phyloP scores from a whole-genome alignment of 2,329 filamentous ascomycete species.

The Phyllachora maydis region DNA sequence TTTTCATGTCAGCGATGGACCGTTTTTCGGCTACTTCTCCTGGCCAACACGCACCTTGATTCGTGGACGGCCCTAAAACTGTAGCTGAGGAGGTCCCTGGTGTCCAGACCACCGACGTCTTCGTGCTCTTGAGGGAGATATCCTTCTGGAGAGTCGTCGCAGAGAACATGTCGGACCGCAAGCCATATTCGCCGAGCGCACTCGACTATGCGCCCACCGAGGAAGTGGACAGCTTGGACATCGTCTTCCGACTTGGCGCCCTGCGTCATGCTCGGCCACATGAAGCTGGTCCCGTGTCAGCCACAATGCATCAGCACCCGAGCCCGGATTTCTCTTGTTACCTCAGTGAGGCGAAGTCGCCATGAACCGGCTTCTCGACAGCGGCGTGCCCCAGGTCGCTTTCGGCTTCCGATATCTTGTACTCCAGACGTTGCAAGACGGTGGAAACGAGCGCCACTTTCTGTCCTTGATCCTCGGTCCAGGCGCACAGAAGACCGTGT shows the following conservation, averaged over 20 bases:
- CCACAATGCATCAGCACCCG: neutral
- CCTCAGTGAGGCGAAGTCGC: slow-evolving; percentile 46
- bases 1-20: neutral
- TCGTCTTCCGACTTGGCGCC: slow-evolving; percentile 14
- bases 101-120: slow-evolving; percentile 48
- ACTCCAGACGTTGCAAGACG: slow-evolving; percentile 40
- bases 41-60: slow-evolving; percentile 40
- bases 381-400: slow-evolving; percentile 46
- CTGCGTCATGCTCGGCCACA: slow-evolving; percentile 28
- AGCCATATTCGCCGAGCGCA: slow-evolving; percentile 55
- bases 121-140: slow-evolving; percentile 61
- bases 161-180: slow-evolving; percentile 57
- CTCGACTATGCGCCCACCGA: slow-evolving; percentile 31
- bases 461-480: slow-evolving; percentile 16
- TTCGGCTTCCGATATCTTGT: slow-evolving; percentile 41
- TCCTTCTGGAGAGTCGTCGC: slow-evolving; percentile 87
- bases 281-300: slow-evolving; percentile 15
- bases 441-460: slow-evolving; percentile 29
- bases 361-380: slow-evolving; percentile 45
- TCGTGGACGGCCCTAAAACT: slow-evolving; percentile 93
- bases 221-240: slow-evolving; percentile 23
- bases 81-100: slow-evolving; percentile 82
- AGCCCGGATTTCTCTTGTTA: slow-evolving; percentile 13
- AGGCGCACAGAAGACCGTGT: slow-evolving; percentile 47
- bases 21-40: neutral